A percentile compares a stretch with the other conserved stretches of the same genome.
phyloP scores from a whole-genome alignment of 2,329 filamentous ascomycete genomes.

The Fusarium musae region DNA sequence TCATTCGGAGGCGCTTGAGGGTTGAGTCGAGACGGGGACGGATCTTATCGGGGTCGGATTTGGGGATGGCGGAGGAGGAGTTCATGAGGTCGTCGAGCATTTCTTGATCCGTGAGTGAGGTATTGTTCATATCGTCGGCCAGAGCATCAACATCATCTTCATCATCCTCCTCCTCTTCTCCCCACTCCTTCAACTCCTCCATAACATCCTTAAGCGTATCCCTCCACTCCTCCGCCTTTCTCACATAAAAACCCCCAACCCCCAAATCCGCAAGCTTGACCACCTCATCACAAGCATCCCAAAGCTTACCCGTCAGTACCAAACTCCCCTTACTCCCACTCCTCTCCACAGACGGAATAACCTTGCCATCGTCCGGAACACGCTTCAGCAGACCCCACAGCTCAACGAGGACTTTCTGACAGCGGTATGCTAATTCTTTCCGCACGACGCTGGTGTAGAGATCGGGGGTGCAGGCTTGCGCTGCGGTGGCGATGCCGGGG shows the following conservation, averaged over 20 bases:
- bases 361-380: conserved; percentile 69
- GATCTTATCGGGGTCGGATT: conserved; percentile 71
- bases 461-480: conserved; percentile 70
- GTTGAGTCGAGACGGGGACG: conserved; percentile 72
- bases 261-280: conserved; percentile 72
- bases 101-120: conserved; percentile 59
- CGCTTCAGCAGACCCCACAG: conserved; percentile 68
- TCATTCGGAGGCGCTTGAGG: conserved; percentile 73
- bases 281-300: conserved; percentile 84
- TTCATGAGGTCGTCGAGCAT: conserved; percentile 76
- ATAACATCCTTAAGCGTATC: conserved; percentile 84
- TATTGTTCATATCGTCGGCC: conserved; percentile 46
- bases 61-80: conserved; percentile 69
- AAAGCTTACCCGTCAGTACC: conserved; percentile 79
- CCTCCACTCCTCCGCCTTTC: conserved; percentile 77
- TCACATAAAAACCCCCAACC: conserved; percentile 74
- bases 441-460: conserved; percentile 73
- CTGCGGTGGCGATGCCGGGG: conserved; percentile 77
- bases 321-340: conserved; percentile 63
- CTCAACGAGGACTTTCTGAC: conserved; percentile 70
- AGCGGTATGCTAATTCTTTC: conserved; percentile 70
- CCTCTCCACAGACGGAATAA: conserved; percentile 49
- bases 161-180: conserved; percentile 77
- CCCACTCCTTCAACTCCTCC: conserved; percentile 89
- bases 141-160: conserved; percentile 60